Evolutionary conservation across 192 early-diverging fungal species (phyloP).

Genomic region (Backusella liffmaniae): DNA sequence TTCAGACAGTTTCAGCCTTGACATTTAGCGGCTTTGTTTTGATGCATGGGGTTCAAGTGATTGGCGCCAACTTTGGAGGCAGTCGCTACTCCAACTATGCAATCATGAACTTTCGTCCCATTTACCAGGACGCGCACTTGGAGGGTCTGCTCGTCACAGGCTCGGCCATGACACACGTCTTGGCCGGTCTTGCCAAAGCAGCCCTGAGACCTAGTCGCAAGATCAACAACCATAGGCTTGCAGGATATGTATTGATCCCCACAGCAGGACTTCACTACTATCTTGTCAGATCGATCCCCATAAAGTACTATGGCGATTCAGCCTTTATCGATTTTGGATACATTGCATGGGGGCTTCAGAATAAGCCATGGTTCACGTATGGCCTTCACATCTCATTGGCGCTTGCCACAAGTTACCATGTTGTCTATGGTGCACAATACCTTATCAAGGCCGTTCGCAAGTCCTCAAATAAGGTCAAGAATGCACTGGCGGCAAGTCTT

Average conservation of each 20-base stretch:
- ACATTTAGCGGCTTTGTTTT: constrained; percentile 28
- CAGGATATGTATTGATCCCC: constrained; percentile 27
- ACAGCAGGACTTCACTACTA: constrained; percentile 21
- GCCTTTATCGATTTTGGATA: constrained; percentile 33
- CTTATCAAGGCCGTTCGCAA: background rate
- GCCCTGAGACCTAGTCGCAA: constrained; percentile 14
- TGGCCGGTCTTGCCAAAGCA: constrained; percentile 19
- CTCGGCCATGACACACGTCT: constrained; percentile 8
- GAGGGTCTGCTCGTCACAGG: constrained; percentile 32
- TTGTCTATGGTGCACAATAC: constrained; percentile 5
- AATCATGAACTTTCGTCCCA: constrained; percentile 27
- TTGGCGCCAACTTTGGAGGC: constrained; percentile 17
- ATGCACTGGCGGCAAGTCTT: constrained; percentile 6
- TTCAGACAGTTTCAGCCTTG: constrained; percentile 26
- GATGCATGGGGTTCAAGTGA: constrained; percentile 26
- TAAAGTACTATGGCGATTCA: constrained; percentile 26
- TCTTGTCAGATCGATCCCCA: constrained; percentile 17
- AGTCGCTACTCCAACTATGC: constrained; percentile 15
- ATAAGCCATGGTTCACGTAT: constrained; percentile 18
- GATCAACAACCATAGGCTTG: background rate
- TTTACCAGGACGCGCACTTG: constrained; percentile 36
- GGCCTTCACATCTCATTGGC: constrained; percentile 18
- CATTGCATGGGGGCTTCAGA: constrained; percentile 32
- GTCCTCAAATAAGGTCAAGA: background rate
- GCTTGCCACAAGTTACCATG: constrained; percentile 14